These are phyloP conservation scores for Fusarium sacchari DNA, from an alignment of 2,329 filamentous ascomycete genomes.

Conservation along the genomic window DNA sequence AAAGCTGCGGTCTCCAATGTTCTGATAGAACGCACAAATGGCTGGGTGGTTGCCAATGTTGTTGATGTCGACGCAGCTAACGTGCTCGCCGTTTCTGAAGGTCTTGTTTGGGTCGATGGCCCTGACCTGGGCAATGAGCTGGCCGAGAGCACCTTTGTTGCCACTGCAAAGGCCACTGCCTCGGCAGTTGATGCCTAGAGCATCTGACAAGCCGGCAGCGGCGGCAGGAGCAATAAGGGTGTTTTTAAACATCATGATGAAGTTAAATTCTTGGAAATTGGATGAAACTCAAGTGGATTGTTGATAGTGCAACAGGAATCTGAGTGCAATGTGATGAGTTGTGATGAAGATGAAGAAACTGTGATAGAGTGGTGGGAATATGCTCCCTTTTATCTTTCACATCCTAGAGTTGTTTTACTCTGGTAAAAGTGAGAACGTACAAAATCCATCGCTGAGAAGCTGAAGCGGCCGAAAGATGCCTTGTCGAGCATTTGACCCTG, in stretches of 20 bases:
- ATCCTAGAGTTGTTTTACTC: too few species aligned
- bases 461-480: not conserved
- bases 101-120: not conserved
- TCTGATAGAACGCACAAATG: not conserved
- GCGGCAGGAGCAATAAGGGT: not conserved
- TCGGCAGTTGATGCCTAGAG: slow-evolving; percentile 2
- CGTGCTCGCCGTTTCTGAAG: not conserved
- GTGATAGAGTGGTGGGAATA: not conserved
- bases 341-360: not conserved
- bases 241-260: not conserved
- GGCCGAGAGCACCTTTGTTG: not conserved
- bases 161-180: not conserved
- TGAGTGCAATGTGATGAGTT: not conserved
- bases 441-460: not conserved
- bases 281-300: not conserved
- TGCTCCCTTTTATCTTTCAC: not conserved
- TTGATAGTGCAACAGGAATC: not conserved
- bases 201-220: not conserved
- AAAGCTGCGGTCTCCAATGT: not conserved
- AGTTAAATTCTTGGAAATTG: not conserved
- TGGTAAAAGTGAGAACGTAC: fast-evolving
- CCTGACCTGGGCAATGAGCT: not conserved
- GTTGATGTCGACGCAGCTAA: not conserved
- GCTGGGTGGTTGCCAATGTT: not conserved
- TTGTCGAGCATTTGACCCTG: not conserved